Percentiles rank a stretch among this genome's conserved stretches.
These are phyloP conservation scores for Nyssa sinensis DNA, from an alignment of 148 eudicot genomes.

Conservation along the genomic window DNA sequence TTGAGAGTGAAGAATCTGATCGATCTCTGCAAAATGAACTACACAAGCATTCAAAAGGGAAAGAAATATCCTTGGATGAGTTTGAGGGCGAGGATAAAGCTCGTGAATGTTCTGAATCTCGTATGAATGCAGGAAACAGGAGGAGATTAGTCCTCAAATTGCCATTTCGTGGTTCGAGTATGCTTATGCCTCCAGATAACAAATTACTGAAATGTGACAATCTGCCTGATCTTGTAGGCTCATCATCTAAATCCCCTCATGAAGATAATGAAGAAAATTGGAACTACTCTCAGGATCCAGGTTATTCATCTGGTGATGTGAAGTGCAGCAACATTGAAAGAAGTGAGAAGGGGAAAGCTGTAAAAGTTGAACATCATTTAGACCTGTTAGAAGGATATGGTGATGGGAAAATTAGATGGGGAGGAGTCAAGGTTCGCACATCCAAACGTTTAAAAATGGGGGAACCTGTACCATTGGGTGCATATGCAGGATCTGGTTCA, in stretches of 20 bases:
- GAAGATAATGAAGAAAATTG: slow-evolving; percentile 26
- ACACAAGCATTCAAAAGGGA: slow-evolving; percentile 56
- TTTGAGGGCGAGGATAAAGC: slow-evolving; percentile 41
- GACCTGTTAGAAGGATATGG: slow-evolving; percentile 45
- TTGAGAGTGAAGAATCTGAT: slow-evolving; percentile 77
- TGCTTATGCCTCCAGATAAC: slow-evolving; percentile 25
- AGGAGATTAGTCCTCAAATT: slow-evolving; percentile 65
- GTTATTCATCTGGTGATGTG: slow-evolving; percentile 2
- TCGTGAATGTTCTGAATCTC: slow-evolving; percentile 41
- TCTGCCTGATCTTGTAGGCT: slow-evolving; percentile 39
- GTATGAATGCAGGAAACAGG: slow-evolving; percentile 39
- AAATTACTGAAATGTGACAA: slow-evolving; percentile 19
- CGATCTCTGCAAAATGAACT: slow-evolving; percentile 35
- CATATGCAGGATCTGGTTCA: slow-evolving; percentile 31
- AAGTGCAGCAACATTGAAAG: slow-evolving; percentile 25
- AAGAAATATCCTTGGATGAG: slow-evolving; percentile 56
- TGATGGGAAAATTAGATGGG: slow-evolving; percentile 64
- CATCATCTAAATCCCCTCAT: slow-evolving; percentile 45
- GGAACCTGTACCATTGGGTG: slow-evolving; percentile 28
- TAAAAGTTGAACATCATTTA: slow-evolving; percentile 17
- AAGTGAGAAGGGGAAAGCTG: slow-evolving; percentile 23
- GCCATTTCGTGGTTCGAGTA: slow-evolving; percentile 55
- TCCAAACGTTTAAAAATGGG: slow-evolving; percentile 57
- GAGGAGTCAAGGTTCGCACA: slow-evolving; percentile 76
- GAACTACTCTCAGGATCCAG: slow-evolving; percentile 23